Evolutionary conservation across 768 basidiomycete species (phyloP), one percentile per base, ranked within the genome.

Genomic region (Podaxis mareebaensis): DNA sequence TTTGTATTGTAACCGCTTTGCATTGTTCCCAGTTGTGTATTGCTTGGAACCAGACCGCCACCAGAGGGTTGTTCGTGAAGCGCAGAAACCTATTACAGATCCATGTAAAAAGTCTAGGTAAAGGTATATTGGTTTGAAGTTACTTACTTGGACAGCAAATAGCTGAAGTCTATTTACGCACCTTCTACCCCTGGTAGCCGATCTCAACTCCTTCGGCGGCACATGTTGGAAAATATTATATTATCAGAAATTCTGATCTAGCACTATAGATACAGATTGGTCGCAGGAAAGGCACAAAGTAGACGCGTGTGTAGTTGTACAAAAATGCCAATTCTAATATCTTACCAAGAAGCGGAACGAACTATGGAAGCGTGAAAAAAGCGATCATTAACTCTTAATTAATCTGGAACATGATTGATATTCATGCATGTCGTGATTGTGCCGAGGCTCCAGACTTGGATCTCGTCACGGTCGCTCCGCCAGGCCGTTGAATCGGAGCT

Each of bases 371-470:
- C 13, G 46, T 44, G 56, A 28, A 42, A 26, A 12, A 22, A 22
- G 15, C 11, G 42, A 12, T 22, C 39, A 20, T 36, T 30, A 36
- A 53, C 13, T 13, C 8, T 51, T 13, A 17, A 51, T 17, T 12
- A n/a, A 24, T 49, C 11, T 12, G 22, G 12, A 24, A 12, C 10
- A 15, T 54, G 53, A n/a, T 15, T 36, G 13, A 12, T 49, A 11
- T 15, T 60, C 36, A 49, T 60, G 24, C 49, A 5, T 60, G 59
- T 40, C 59, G 59, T 60, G 59, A 52, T 51, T 39, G 59, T 3
- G 59, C 24, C 8, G 59, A 60, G 6, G 49, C 59, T 39, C 59
- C 59, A 39, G 59, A 60, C 33, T 60, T 60, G 15, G 59, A 60
- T 60, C 59, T 51, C 28, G 59, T 39, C 5, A 60, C 48, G 4